Percentiles rank a stretch among this genome's conserved stretches.
These are phyloP conservation scores for Fusarium sp. DNA, from an alignment of 2,329 filamentous ascomycete genomes.

Conservation along the genomic window DNA sequence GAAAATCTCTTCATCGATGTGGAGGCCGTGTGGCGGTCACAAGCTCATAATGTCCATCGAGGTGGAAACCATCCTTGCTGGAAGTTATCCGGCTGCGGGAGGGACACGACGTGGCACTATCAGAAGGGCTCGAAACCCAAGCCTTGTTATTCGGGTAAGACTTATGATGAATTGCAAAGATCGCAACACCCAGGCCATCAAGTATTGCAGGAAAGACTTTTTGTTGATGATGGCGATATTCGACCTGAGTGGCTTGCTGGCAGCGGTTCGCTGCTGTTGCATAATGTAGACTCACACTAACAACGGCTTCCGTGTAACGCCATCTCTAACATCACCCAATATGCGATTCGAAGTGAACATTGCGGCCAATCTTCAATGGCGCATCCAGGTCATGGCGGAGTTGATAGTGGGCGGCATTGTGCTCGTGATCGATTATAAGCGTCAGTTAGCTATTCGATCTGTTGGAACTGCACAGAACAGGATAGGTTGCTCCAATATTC, in stretches of 20 bases:
- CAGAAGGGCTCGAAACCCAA: constrained; percentile 37
- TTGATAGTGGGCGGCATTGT: not conserved
- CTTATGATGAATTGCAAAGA: constrained; percentile 22
- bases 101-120: constrained; percentile 44
- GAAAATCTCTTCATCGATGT: constrained; percentile 45
- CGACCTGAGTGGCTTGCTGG: constrained; percentile 31
- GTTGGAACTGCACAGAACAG: not conserved
- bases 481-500: not conserved
- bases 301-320: constrained; percentile 37
- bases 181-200: constrained; percentile 25
- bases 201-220: constrained; percentile 14
- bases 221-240: constrained; percentile 18
- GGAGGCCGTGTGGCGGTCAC: constrained; percentile 46
- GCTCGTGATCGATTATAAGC: constrained; percentile 1
- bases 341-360: constrained; percentile 7
- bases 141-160: constrained; percentile 35
- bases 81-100: constrained; percentile 35
- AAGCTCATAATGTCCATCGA: constrained; percentile 37
- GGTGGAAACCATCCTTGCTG: constrained; percentile 43
- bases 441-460: not conserved
- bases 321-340: constrained; percentile 25
- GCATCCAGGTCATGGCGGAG: not conserved
- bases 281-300: constrained; percentile 36
- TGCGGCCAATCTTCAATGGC: not conserved
- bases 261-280: constrained; percentile 32